Evolutionary conservation across 116 monocot genomes (phyloP).

Genomic region (Posidonia oceanica): DNA sequence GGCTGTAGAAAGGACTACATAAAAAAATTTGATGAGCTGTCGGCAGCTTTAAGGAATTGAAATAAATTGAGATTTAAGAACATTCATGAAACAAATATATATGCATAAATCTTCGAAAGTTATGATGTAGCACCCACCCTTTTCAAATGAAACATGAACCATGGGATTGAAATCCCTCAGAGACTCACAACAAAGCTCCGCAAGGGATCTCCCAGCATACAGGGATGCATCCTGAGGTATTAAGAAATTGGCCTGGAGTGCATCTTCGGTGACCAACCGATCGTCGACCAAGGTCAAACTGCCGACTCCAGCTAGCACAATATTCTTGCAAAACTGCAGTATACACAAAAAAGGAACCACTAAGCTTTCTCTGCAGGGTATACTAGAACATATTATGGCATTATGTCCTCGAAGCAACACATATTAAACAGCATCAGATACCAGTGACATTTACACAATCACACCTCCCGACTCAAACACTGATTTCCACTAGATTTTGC

Average conservation of each 20-base stretch:
- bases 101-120: no score
- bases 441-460: no score
- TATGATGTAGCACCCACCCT: constrained; percentile 28
- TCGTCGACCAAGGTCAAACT: constrained; percentile 82
- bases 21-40: no score
- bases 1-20: no score
- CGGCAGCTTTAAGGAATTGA: no score
- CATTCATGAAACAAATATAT: no score
- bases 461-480: no score
- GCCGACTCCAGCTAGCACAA: constrained; percentile 92
- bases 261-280: constrained; percentile 50
- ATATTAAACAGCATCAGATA: no score
- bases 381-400: no score
- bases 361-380: background rate
- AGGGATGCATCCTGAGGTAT: constrained; percentile 37
- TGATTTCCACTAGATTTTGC: no score
- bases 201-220: constrained; percentile 34
- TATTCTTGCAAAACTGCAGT: constrained; percentile 91
- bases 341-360: constrained; percentile 7
- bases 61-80: no score
- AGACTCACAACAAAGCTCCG: constrained; percentile 75
- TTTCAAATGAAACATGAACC: constrained; percentile 75
- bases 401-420: no score
- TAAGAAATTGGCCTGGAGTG: constrained; percentile 64
- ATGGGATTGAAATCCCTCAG: constrained; percentile 94